Evolutionary conservation across 257 asterid genomes (phyloP).

Genomic region (Orobanche coerulescens): DNA sequence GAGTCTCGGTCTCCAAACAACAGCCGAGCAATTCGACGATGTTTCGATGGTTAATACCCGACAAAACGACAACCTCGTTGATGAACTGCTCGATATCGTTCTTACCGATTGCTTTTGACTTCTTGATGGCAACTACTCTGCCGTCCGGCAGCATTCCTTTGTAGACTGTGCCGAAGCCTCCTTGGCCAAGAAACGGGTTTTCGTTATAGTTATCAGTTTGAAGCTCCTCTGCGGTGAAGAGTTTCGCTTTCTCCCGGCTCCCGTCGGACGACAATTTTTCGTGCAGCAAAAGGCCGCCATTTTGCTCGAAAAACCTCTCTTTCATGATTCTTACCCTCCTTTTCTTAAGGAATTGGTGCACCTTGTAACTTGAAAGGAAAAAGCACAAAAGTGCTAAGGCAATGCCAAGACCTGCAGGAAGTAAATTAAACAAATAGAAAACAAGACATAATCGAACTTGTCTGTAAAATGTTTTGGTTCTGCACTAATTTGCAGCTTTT

Average conservation of each 20-base stretch:
- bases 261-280: slow-evolving; percentile 26
- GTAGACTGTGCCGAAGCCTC: slow-evolving; percentile 27
- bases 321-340: too few species aligned
- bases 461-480: too few species aligned
- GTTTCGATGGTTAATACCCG: slow-evolving; percentile 28
- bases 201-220: slow-evolving; percentile 23
- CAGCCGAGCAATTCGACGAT: slow-evolving; percentile 25
- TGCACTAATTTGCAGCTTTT: too few species aligned
- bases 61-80: slow-evolving; percentile 24
- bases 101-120: slow-evolving; percentile 14
- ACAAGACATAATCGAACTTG: too few species aligned
- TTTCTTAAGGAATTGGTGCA: too few species aligned
- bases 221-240: slow-evolving; percentile 22
- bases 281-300: slow-evolving; percentile 34
- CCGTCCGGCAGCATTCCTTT: slow-evolving; percentile 27
- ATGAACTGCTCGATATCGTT: slow-evolving; percentile 18
- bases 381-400: too few species aligned
- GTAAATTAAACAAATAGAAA: too few species aligned
- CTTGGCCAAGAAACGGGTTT: slow-evolving; percentile 24
- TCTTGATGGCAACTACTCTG: slow-evolving; percentile 23
- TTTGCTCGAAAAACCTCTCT: slow-evolving; percentile 18
- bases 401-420: too few species aligned
- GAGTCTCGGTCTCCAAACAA: slow-evolving; percentile 29
- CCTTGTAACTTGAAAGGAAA: too few species aligned
- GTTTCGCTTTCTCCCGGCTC: slow-evolving; percentile 15